Percentiles rank a stretch among this genome's conserved stretches.
phyloP scores from a whole-genome alignment of 495 filamentous ascomycete genomes.

The Trichoderma parareesei region DNA sequence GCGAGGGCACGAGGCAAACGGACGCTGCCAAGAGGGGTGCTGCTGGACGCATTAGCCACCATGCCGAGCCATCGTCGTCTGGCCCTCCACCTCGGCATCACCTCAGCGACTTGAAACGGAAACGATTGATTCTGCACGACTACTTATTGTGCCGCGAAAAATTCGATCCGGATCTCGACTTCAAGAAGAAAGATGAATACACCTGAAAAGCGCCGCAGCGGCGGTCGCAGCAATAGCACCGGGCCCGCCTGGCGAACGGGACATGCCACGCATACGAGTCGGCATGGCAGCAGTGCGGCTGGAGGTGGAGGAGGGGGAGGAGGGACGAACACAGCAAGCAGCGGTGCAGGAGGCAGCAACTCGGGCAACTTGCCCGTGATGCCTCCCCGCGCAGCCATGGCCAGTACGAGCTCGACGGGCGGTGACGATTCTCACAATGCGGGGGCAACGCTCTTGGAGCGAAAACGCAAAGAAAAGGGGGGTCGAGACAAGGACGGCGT shows the following conservation, averaged over 20 bases:
- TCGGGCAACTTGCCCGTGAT: slow-evolving; percentile 11
- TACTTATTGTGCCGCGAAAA: too few species aligned
- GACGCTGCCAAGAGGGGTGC: not conserved
- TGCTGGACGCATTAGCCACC: slow-evolving; percentile 7
- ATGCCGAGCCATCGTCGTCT: slow-evolving; percentile 2
- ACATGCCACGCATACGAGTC: not conserved
- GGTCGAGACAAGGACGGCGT: not conserved
- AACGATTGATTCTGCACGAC: not conserved
- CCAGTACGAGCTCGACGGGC: not conserved
- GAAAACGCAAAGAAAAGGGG: slow-evolving; percentile 1
- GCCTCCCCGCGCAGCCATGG: slow-evolving; percentile 13
- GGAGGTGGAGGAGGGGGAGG: not conserved
- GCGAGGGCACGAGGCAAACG: not conserved
- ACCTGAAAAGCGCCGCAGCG: slow-evolving; percentile 27
- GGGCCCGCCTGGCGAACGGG: not conserved
- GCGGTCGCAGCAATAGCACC: slow-evolving; percentile 9
- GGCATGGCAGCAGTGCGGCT: not conserved
- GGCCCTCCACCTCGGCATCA: not conserved
- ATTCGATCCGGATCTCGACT: too few species aligned
- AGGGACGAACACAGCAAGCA: slow-evolving; percentile 8
- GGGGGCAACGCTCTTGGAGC: not conserved
- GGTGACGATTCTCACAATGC: not conserved
- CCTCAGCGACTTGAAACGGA: not conserved
- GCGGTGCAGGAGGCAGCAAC: not conserved
- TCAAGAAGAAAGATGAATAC: slow-evolving; percentile 17